Evolutionary conservation across 2,329 filamentous ascomycete genomes (phyloP), one percentile per base, ranked within the genome.

Genomic region (Aureobasidium lini): DNA sequence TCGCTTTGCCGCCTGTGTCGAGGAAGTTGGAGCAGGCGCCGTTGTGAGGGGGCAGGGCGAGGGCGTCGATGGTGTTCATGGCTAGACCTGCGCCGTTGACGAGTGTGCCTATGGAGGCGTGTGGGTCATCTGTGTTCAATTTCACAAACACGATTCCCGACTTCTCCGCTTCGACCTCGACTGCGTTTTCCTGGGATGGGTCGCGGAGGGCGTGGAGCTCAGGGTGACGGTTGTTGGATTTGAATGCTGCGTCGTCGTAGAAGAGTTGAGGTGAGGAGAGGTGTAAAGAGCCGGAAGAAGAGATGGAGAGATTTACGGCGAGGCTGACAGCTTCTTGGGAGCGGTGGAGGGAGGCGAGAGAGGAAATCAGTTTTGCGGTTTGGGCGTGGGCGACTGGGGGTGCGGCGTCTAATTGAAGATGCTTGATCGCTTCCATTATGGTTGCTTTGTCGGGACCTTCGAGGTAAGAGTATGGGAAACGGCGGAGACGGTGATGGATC

Each of bases 1-100:
- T 96, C 0, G 91, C 91, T 71, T 95, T 94, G 37, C 91, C 91
- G 31, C 92, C 91, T 0, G 89, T 95, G 70, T 96, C 91, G 58
- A 96, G 79, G 71, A 96, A 95, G 67, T 96, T 96, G 10, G 89
- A 84, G 28, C 86, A 86, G 36, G 78, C 73, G 1, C 89, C 89
- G 8, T 86, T 86, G 58, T 84, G 82, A 1, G 62, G 62, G 6
- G 60, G 50, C 11, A 84, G 75, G 2, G 81, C 78, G 1, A 96
- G 82, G 0, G 88, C 87, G 70, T 96, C 91, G 61, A 92, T 85
- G 0, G 90, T 95, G 70, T 94, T 94, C 88, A 96, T 94, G 0
- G 90, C 90, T 1, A 96, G 81, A 0, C 91, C 91, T 0, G 92
- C 91, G 44, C 91, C 90, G 68, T 96, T 96, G 64, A 95, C 90